Evolutionary conservation across 31 red algal species (phyloP).

Genomic region (Asparagopsis taxiformis): DNA sequence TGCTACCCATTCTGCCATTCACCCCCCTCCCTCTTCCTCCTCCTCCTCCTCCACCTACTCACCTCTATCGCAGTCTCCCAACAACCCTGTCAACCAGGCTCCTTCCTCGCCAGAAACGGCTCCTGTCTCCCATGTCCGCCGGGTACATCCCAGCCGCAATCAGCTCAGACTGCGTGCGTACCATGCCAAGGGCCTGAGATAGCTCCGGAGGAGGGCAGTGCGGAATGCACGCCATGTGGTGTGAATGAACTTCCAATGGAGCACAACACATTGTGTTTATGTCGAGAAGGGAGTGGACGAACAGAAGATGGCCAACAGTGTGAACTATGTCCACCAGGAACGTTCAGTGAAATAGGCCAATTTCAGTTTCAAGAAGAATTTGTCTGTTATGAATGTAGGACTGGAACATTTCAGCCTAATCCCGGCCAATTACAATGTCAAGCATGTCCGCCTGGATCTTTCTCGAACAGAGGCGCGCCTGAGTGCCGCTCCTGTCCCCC

Average conservation of each 20-base stretch:
- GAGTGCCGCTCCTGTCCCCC: slow-evolving; percentile 14
- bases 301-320: not conserved
- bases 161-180: slow-evolving; percentile 17
- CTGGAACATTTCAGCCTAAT: slow-evolving; percentile 12
- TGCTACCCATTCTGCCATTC: too few relatives aligned
- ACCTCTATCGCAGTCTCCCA: too few relatives aligned
- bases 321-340: slow-evolving; percentile 15
- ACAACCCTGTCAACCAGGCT: too few relatives aligned
- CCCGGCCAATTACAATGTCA: slow-evolving; percentile 7
- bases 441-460: not conserved
- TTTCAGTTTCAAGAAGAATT: slow-evolving; percentile 1
- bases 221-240: slow-evolving; percentile 1
- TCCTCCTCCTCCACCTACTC: too few relatives aligned
- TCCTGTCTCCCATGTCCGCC: too few relatives aligned
- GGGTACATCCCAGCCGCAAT: slow-evolving; percentile 1
- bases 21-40: too few relatives aligned
- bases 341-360: too few relatives aligned
- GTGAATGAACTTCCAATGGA: not conserved
- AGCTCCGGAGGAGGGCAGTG: not conserved
- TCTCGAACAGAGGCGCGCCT: slow-evolving; percentile 2
- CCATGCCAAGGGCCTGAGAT: slow-evolving; percentile 4
- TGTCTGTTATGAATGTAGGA: not conserved
- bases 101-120: too few relatives aligned
- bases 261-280: slow-evolving; percentile 1
- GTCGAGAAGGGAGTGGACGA: slow-evolving; percentile 2